A percentile compares a stretch with the other conserved stretches of the same genome.
These are phyloP conservation scores for Beverwykella pulmonaria DNA, from an alignment of 495 filamentous ascomycete species.

Conservation along the genomic window DNA sequence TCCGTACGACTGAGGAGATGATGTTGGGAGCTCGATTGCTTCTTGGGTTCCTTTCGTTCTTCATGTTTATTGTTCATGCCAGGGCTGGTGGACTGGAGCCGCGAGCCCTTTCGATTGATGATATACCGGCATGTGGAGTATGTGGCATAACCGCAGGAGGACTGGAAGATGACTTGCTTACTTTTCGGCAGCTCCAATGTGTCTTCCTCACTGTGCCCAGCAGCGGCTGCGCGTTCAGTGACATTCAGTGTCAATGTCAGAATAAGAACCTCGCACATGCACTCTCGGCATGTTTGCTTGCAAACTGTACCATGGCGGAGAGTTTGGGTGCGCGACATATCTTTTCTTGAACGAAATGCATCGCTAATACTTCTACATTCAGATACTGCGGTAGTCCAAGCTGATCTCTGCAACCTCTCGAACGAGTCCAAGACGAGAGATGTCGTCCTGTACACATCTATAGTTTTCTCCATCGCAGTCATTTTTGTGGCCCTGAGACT, in stretches of 20 bases:
- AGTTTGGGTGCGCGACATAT: constrained; percentile 3
- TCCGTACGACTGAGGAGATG: not conserved
- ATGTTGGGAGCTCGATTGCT: not conserved
- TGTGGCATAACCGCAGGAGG: not conserved
- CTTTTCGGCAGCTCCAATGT: constrained; percentile 7
- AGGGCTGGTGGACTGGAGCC: not conserved
- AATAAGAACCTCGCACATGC: not conserved
- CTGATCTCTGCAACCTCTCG: constrained; percentile 1
- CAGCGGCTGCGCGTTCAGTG: constrained; percentile 1
- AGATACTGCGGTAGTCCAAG: constrained; percentile 17
- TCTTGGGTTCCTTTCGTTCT: not conserved
- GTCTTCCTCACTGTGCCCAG: constrained; percentile 1
- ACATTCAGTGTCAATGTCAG: constrained; percentile 10
- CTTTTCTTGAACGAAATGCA: not conserved
- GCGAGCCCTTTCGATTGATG: not conserved
- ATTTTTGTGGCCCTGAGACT: constrained; percentile 7
- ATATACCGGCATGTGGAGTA: not conserved
- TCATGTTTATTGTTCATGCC: not conserved
- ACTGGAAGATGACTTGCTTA: not conserved
- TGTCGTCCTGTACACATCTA: constrained; percentile 2
- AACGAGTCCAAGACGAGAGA: constrained; percentile 5
- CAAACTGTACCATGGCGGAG: constrained; percentile 20
- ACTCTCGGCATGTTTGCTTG: constrained; percentile 6
- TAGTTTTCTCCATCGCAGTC: not conserved
- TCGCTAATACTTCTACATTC: not conserved